A percentile compares a stretch with the other conserved stretches of the same genome.
Conservation (phyloP, 1,284 basidiomycete species). For the Moesziomyces aphidis region DNA sequence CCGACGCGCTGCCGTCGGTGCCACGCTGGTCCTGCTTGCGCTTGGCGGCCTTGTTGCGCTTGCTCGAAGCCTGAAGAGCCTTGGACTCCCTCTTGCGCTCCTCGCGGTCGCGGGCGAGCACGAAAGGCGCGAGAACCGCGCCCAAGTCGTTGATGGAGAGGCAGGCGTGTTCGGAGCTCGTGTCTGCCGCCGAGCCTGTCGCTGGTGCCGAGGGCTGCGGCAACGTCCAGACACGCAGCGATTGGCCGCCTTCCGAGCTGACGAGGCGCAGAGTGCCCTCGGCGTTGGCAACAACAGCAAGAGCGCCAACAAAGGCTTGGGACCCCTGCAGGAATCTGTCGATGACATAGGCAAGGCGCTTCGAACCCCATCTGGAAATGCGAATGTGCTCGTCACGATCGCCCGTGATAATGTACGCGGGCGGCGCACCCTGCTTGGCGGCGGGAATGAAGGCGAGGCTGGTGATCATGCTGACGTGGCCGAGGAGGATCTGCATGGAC, state of each 20-base stretch:
- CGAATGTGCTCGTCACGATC: constrained; percentile 67
- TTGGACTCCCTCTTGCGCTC: constrained; percentile 44
- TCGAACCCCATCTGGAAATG: constrained; percentile 62
- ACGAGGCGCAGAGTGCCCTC: constrained; percentile 34
- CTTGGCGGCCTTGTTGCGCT: constrained; percentile 40
- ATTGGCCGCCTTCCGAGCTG: constrained; percentile 56
- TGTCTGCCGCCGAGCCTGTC: constrained; percentile 5
- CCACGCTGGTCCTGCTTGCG: constrained; percentile 21
- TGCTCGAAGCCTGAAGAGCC: constrained; percentile 25
- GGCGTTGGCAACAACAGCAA: constrained; percentile 36
- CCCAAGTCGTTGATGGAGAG: constrained; percentile 38
- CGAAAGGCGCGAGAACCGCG: constrained; percentile 29
- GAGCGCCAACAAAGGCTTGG: constrained; percentile 52
- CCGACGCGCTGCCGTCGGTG: constrained; percentile 8
- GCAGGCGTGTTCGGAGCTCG: constrained; percentile 22
- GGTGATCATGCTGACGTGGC: constrained; percentile 63
- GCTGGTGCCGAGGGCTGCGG: constrained; percentile 14
- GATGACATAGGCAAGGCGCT: constrained; percentile 54
- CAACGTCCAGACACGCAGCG: constrained; percentile 50
- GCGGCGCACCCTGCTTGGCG: constrained; percentile 16
- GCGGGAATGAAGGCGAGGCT: constrained; percentile 51
- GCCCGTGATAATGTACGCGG: constrained; percentile 50
- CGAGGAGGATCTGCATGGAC: constrained; percentile 53
- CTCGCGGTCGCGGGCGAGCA: constrained; percentile 46
- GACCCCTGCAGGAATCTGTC: constrained; percentile 60